phyloP scores from a whole-genome alignment of 768 basidiomycete genomes.

The Daedalea quercina region DNA sequence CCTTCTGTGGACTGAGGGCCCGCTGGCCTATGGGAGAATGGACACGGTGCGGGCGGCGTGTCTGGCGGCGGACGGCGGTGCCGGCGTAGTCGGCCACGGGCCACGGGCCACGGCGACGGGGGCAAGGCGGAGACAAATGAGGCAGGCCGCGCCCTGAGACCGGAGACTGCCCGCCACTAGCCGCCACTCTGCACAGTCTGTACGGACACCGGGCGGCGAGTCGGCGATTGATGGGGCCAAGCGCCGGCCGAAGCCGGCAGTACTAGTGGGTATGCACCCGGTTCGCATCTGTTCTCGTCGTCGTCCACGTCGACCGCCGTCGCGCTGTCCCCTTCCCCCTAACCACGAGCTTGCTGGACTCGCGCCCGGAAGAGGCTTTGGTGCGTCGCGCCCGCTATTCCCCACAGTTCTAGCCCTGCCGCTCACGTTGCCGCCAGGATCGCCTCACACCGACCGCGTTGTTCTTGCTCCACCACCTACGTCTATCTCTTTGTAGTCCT shows the following conservation, averaged over 20 bases:
- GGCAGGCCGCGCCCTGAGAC: not conserved
- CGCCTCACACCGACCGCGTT: slow-evolving; percentile 18
- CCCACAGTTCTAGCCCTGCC: not conserved
- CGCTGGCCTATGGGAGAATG: not conserved
- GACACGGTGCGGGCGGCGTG: not conserved
- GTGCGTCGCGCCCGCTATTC: not conserved
- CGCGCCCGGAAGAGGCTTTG: not conserved
- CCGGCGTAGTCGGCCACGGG: no score
- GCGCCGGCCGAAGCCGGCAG: not conserved
- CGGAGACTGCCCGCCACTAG: not conserved
- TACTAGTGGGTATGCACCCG: not conserved
- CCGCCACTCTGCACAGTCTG: no score
- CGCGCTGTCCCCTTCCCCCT: not conserved
- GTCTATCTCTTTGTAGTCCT: slow-evolving; percentile 1
- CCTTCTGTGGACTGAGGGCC: not conserved
- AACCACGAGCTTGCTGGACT: not conserved
- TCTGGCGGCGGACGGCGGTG: no score
- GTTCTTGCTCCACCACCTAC: slow-evolving; percentile 16
- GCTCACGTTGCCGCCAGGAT: slow-evolving; percentile 2
- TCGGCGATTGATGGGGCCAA: not conserved
- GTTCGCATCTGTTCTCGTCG: not conserved
- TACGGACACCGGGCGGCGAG: not conserved
- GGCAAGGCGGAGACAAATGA: not conserved
- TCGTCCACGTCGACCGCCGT: slow-evolving; percentile 1
- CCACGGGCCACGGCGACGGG: no score